Evolutionary conservation across 176 grass and related monocot genomes (phyloP).

Genomic region (Cymbopogon citratus): DNA sequence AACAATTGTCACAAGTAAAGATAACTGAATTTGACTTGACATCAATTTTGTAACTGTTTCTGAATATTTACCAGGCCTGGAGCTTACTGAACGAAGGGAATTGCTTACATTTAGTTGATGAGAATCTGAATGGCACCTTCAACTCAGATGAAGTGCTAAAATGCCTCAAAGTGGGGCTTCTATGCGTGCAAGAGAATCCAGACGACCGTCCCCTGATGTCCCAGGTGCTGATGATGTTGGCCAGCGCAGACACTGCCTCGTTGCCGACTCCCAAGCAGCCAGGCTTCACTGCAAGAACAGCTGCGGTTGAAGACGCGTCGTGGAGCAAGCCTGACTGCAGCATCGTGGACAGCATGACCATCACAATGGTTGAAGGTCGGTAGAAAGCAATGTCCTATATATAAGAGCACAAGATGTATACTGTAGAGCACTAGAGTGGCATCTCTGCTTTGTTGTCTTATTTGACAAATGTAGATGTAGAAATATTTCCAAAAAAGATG

Average conservation of each 20-base stretch:
- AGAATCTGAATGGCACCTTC: slow-evolving; percentile 37
- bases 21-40: neutral
- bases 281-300: slow-evolving; percentile 39
- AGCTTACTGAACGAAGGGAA: slow-evolving; percentile 38
- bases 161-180: slow-evolving; percentile 44
- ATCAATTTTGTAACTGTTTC: neutral
- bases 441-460: neutral
- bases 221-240: slow-evolving; percentile 44
- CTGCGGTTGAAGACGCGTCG: slow-evolving; percentile 25
- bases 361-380: slow-evolving; percentile 46
- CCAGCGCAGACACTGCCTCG: slow-evolving; percentile 12
- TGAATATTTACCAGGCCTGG: slow-evolving; percentile 35
- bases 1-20: neutral
- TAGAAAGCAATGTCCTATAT: neutral
- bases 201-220: slow-evolving; percentile 56
- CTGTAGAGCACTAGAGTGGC: neutral
- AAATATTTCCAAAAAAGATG: neutral
- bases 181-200: slow-evolving; percentile 57
- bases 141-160: slow-evolving; percentile 36
- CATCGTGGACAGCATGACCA: slow-evolving; percentile 45
- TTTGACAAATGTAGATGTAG: neutral
- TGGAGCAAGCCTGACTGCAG: slow-evolving; percentile 37
- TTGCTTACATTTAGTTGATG: slow-evolving; percentile 36
- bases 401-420: neutral
- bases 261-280: slow-evolving; percentile 45